Conservation (phyloP, 164 flowering plant species). For the Cinnamomum micranthum region DNA sequence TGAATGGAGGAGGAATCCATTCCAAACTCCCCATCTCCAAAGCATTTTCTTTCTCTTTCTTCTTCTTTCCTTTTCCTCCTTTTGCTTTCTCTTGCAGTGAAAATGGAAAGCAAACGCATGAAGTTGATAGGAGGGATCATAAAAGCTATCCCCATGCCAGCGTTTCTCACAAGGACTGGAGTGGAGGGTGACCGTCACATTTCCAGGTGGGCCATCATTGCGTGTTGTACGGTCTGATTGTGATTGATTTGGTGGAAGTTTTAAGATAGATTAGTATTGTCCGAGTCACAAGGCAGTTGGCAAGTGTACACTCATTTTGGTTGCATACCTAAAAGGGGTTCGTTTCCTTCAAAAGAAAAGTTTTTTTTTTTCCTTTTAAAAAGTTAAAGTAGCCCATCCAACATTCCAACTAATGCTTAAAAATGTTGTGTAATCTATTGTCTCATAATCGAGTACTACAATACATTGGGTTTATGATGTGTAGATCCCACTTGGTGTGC, state of each 20-base stretch:
- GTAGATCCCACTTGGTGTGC: too few species aligned
- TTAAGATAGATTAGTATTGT: not conserved
- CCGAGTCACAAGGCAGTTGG: not conserved
- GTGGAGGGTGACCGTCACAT: not conserved
- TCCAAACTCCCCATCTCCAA: constrained; percentile 14
- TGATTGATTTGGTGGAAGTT: not conserved
- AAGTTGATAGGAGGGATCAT: constrained; percentile 1
- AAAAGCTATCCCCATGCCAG: not conserved
- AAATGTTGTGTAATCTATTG: not conserved
- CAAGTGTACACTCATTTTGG: not conserved
- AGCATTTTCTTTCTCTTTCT: not conserved
- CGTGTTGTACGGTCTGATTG: not conserved
- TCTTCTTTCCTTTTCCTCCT: not conserved
- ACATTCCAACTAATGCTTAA: constrained; percentile 3
- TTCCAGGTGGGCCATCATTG: constrained; percentile 1
- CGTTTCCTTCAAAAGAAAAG: not conserved
- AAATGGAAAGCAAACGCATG: not conserved
- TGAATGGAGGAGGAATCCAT: constrained; percentile 16
- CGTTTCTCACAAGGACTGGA: not conserved
- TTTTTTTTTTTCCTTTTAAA: too few species aligned
- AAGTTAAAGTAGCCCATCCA: not conserved
- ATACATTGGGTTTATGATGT: too few species aligned
- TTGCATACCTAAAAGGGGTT: not conserved
- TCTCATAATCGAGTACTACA: not conserved
- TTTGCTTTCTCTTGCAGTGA: not conserved